Conservation (phyloP, 1,284 basidiomycete genomes). For the Ganoderma resinaceum region DNA sequence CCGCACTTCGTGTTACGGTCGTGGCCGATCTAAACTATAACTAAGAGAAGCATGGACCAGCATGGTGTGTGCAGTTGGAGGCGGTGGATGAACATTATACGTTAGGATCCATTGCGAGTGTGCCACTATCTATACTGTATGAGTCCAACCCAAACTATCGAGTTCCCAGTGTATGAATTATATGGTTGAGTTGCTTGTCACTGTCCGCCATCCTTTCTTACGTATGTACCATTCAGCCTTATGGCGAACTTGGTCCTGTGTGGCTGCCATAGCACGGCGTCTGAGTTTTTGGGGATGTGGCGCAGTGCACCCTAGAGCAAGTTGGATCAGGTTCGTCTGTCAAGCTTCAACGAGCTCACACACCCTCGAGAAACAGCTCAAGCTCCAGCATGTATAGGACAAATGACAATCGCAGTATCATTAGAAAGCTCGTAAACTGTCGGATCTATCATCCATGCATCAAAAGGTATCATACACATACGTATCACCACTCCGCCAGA, state of each 20-base stretch:
- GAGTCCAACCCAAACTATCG: background rate
- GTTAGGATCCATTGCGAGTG: background rate
- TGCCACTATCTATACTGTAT: too few relatives aligned
- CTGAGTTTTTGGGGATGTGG: too few relatives aligned
- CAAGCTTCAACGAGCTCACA: too few relatives aligned
- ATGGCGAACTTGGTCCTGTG: too few relatives aligned
- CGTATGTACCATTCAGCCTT: too few relatives aligned
- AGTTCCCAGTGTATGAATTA: background rate
- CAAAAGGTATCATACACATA: background rate
- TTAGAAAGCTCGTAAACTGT: background rate
- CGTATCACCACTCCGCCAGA: background rate
- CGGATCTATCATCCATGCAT: background rate
- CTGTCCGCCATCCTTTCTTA: background rate
- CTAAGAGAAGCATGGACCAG: background rate
- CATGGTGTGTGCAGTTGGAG: background rate
- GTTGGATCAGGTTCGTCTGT: too few relatives aligned
- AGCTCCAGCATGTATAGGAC: background rate
- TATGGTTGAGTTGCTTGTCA: background rate
- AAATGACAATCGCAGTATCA: background rate
- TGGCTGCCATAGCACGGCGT: too few relatives aligned
- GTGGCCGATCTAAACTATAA: background rate
- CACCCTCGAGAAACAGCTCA: background rate
- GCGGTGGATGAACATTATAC: background rate
- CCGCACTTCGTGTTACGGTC: constrained; percentile 10
- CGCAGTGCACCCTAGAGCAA: too few relatives aligned